Percentiles rank a stretch among this genome's conserved stretches.
phyloP scores from a whole-genome alignment of 768 basidiomycete species.

The Xerocomus spinulosus region DNA sequence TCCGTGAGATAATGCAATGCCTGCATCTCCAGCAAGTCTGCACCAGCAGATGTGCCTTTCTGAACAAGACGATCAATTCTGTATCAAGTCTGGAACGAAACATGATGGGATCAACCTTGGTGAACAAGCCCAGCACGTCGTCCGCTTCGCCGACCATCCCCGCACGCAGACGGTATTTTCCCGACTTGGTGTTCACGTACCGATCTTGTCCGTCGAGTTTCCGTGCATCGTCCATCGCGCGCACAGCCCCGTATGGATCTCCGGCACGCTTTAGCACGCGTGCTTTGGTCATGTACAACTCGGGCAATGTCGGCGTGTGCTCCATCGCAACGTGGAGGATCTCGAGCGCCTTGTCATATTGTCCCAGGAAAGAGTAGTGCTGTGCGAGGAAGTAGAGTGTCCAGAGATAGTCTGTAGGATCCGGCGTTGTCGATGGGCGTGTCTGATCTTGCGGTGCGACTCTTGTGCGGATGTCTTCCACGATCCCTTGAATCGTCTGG shows the following conservation, averaged over 20 bases:
- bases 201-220: conserved; percentile 90
- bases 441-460: conserved; percentile 35
- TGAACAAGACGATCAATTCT: conserved; percentile 31
- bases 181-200: conserved; percentile 90
- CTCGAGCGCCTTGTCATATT: conserved; percentile 46
- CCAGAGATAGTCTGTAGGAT: conserved; percentile 88
- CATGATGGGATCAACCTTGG: conserved; percentile 55
- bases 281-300: conserved; percentile 77
- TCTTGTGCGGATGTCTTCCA: conserved; percentile 44
- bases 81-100: neutral
- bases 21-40: conserved; percentile 95
- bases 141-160: conserved; percentile 76
- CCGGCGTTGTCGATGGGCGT: conserved; percentile 22
- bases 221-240: conserved; percentile 74
- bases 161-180: conserved; percentile 84
- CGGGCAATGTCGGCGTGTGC: conserved; percentile 94
- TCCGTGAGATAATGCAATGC: conserved; percentile 82
- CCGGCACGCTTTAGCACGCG: conserved; percentile 85
- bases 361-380: conserved; percentile 67
- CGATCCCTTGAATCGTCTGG: conserved; percentile 61
- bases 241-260: conserved; percentile 70
- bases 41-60: conserved; percentile 82
- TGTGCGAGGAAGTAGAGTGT: conserved; percentile 92
- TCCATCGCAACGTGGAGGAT: conserved; percentile 60
- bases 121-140: conserved; percentile 78